Percentiles rank a stretch among this genome's conserved stretches.
phyloP scores from a whole-genome alignment of 2,329 filamentous ascomycete species.

The Clarireedia hainanense region DNA sequence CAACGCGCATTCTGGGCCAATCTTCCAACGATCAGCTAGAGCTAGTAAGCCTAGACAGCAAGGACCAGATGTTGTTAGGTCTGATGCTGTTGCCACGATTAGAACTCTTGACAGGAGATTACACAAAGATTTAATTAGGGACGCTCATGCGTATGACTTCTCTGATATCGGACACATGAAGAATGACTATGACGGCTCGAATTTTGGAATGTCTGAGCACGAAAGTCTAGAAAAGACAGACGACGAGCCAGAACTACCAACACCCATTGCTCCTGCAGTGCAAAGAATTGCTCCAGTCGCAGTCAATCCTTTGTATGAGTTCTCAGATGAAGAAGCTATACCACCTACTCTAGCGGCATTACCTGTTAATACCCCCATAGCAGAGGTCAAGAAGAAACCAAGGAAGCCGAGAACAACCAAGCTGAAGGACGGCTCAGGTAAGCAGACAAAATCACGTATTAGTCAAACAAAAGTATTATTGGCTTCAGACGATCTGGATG shows the following conservation, averaged over 20 bases:
- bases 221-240: not conserved
- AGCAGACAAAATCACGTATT: slow-evolving; percentile 2
- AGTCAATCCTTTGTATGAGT: not conserved
- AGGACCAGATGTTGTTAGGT: slow-evolving; percentile 24
- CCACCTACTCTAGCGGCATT: not conserved
- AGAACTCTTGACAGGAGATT: slow-evolving; percentile 23
- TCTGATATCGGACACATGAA: slow-evolving; percentile 1
- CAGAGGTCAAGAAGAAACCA: not conserved
- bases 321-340: slow-evolving; percentile 8
- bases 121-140: slow-evolving; percentile 23
- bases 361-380: not conserved
- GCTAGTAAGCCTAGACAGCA: slow-evolving; percentile 20
- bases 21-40: slow-evolving; percentile 13
- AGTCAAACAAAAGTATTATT: not conserved
- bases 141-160: slow-evolving; percentile 13
- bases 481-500: slow-evolving; percentile 21
- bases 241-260: not conserved
- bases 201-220: not conserved
- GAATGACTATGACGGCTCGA: not conserved
- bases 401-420: not conserved
- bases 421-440: not conserved
- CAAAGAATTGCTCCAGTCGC: not conserved
- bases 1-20: not conserved
- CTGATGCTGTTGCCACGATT: slow-evolving; percentile 24
- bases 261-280: not conserved